Evolutionary conservation across 495 filamentous ascomycete species (phyloP).

Genomic region (Tuber brumale): DNA sequence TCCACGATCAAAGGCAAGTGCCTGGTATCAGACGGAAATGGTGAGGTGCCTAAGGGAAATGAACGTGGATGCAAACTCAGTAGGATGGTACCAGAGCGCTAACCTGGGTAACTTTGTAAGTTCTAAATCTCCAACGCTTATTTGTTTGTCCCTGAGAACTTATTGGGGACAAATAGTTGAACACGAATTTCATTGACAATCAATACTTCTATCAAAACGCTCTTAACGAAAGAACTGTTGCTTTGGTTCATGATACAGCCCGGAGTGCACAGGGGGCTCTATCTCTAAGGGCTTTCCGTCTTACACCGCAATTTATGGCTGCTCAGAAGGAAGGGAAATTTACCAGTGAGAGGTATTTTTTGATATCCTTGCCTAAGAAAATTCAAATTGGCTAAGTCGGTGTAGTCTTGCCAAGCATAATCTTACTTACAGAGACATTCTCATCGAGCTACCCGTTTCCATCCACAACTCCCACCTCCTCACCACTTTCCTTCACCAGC

Average conservation of each 20-base stretch:
- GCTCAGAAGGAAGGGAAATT: conserved; percentile 96
- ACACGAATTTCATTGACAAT: conserved; percentile 91
- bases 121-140: neutral
- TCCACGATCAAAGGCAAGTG: conserved; percentile 83
- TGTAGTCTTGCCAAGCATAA: conserved; percentile 71
- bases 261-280: conserved; percentile 85
- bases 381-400: conserved; percentile 44
- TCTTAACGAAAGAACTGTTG: conserved; percentile 84
- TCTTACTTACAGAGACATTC: conserved; percentile 86
- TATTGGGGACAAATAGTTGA: conserved; percentile 47
- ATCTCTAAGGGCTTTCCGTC: conserved; percentile 80
- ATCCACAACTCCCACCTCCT: conserved; percentile 97
- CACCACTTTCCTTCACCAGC: conserved; percentile 87
- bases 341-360: conserved; percentile 59
- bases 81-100: conserved; percentile 97
- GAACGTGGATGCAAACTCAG: conserved; percentile 96
- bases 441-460: conserved; percentile 82
- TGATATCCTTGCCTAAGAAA: conserved; percentile 35
- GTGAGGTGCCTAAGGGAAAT: conserved; percentile 92
- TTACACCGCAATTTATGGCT: conserved; percentile 82
- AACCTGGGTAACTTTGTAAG: conserved; percentile 89
- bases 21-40: conserved; percentile 91
- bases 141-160: neutral
- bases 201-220: conserved; percentile 81
- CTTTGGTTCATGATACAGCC: conserved; percentile 89